A percentile compares a stretch with the other conserved stretches of the same genome.
These are phyloP conservation scores for Hypoxylon sp. DNA, from an alignment of 2,329 filamentous ascomycete species.

Conservation along the genomic window DNA sequence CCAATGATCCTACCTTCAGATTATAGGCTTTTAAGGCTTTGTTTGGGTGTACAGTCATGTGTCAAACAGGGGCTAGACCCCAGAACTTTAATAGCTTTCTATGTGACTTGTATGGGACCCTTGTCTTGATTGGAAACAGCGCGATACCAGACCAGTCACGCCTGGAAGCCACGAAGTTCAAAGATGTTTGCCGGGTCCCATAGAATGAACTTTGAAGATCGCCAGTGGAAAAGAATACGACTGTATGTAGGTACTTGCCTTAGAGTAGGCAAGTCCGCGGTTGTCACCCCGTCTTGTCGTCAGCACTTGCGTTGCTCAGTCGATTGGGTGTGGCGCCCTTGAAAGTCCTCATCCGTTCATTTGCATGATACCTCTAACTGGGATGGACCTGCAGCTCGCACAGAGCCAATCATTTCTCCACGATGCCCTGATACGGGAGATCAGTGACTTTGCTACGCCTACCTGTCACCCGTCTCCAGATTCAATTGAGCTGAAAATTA, in stretches of 20 bases:
- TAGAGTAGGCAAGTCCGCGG: not conserved
- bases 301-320: constrained; percentile 10
- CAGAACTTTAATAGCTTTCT: constrained; percentile 15
- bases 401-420: constrained; percentile 37
- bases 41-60: constrained; percentile 1
- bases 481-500: constrained; percentile 31
- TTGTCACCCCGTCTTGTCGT: constrained; percentile 14
- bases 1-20: constrained; percentile 18
- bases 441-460: not conserved
- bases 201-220: constrained; percentile 14
- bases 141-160: constrained; percentile 19
- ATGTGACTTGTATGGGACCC: constrained; percentile 29
- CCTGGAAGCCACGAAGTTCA: constrained; percentile 31
- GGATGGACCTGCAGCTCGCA: constrained; percentile 16
- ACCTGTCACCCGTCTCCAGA: constrained; percentile 11
- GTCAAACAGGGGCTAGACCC: constrained; percentile 23
- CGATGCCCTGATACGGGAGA: constrained; percentile 23
- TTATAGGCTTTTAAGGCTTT: not conserved
- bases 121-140: constrained; percentile 31
- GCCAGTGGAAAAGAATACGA: constrained; percentile 1
- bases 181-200: constrained; percentile 21
- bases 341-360: not conserved
- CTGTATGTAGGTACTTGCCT: constrained; percentile 6
- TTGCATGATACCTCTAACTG: constrained; percentile 31
- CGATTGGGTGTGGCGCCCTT: constrained; percentile 11